Base-by-base conservation (phyloP, 345 rosid genomes). In the Corchorus olitorius region DNA sequence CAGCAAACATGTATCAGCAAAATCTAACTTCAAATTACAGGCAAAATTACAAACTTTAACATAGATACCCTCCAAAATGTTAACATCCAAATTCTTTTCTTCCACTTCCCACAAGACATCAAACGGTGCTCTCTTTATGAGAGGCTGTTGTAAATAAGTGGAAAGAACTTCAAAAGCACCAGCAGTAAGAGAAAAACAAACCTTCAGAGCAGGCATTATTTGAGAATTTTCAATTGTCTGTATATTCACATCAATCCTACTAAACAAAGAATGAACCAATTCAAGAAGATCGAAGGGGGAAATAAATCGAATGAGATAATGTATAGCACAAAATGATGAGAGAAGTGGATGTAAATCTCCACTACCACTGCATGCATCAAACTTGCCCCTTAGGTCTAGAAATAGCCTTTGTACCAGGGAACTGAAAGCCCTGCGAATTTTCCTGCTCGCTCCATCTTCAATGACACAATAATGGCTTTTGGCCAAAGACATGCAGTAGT, bases 261-360 rank as follows among this genome's bases (percentile, higher is more conserved):
- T 77, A 68, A 96, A 85, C 75, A 92, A 78, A 87, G 86, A 92
- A 75, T 78, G 80, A 50, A 78, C 93, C 64, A 91, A 75, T 69
- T 88, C 76, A 79, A 96, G 87, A 77, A 93, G 88, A 78, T 90
- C 79, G 64, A 89, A 84, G n/a, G 98, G 99, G 58, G 97, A 89
- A 59, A 88, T 76, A 78, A 84, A 87, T 64, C 78, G 82, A 78
- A 82, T 74, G 77, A 96, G 76, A 81, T 86, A 74, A 84, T 88
- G 89, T 66, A 92, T 56, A 58, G 89, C 76, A 73, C 84, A 83
- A 84, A 88, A 85, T 73, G 82, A 74, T 79, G 88, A 92, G 69
- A 88, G 86, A 75, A 92, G 82, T 48, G 86, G 77, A 67, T 68
- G 64, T 55, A 82, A 79, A 76, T 80, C 83, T 75, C 82, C 88